Evolutionary conservation across 2,329 filamentous ascomycete genomes (phyloP), one percentile per base, ranked within the genome.

Genomic region (Zymoseptoria pseudotritici): DNA sequence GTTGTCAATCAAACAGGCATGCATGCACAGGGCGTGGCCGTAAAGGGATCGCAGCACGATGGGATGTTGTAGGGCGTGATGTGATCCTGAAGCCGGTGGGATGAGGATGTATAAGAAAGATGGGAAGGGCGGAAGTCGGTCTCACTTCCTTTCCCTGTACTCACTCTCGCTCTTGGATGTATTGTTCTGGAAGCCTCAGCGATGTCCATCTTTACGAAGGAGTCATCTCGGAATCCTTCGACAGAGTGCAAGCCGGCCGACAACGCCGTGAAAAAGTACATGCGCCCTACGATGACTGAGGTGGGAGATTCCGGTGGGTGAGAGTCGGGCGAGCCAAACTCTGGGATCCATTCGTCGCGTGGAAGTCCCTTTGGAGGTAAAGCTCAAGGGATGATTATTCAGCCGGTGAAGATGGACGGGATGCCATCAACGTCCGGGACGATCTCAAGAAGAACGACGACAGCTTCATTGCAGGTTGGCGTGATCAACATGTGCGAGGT

Each of bases 1-100:
- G 26, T 29, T 11, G 13, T n/a, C 36, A 3, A 42, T 31, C 36
- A 53, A 29, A 52, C 22, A 46, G 31, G 36, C 36, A 58, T 52
- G 49, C 22, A 21, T 42, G 36, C 36, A 42, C 36, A 36, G 29
- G 22, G 53, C 53, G 53, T 36, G 22, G 53, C 22, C 11, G 8
- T 5, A 8, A 13, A n/a, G 21, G 11, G 50, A 54, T 46, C 53
- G 46, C 19, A 22, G 22, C n/a, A 17, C 29, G 50, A 51, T 29
- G 55, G 24, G 29, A 31, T 51, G 53, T 55, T 29, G 53, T 53
- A 60, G 57, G 60, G 60, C 60, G 60, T 59, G 57, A 55, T 31
- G 53, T 55, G 26, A 29, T 29, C 26, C 26, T 9, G n/a, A 42
- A 20, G 31, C 5, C 17, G 36, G 36, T 46, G 36, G 36, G 36